Conservation (phyloP, 305 asterid genomes). For the Solanum hybrid region DNA sequence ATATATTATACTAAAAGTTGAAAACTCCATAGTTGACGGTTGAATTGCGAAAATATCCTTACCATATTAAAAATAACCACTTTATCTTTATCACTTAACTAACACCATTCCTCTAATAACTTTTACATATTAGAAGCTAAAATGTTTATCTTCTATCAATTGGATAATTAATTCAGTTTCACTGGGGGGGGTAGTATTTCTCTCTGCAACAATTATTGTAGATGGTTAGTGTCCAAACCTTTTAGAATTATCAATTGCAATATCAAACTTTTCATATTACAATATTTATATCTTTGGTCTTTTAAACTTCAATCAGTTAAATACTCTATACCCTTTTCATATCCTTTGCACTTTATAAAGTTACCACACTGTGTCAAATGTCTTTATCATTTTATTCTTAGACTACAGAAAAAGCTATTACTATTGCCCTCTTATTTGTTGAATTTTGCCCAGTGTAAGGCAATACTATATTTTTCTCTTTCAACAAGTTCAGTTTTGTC, state of each 20-base stretch:
- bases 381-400: background rate
- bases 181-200: background rate
- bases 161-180: background rate
- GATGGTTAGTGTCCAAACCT: background rate
- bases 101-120: background rate
- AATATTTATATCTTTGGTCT: background rate
- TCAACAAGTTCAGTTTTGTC: background rate
- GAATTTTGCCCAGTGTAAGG: background rate
- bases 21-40: background rate
- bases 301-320: background rate
- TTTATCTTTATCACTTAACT: background rate
- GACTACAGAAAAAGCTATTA: background rate
- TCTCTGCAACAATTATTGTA: background rate
- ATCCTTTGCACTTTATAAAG: background rate
- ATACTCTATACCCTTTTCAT: background rate
- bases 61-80: background rate
- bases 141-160: background rate
- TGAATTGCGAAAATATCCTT: background rate
- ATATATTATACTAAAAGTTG: background rate
- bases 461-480: background rate
- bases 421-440: background rate
- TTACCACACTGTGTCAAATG: background rate
- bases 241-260: background rate
- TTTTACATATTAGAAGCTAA: background rate
- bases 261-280: background rate